Percentiles rank a stretch among this genome's conserved stretches.
Conservation (phyloP, 139 green algal species). For the Chloropicon primus region DNA sequence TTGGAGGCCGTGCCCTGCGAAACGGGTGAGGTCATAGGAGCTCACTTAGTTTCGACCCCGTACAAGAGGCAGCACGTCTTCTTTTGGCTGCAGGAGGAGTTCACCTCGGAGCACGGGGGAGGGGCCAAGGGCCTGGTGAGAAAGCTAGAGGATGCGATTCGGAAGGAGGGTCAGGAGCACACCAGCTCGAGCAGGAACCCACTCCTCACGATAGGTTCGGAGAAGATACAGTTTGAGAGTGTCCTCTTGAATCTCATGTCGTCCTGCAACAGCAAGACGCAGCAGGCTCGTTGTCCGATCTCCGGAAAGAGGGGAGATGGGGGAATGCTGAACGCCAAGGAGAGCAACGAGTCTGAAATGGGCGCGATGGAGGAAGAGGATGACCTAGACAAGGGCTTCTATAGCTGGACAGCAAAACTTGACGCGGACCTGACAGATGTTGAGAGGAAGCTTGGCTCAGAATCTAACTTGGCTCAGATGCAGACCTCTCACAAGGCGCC, state of each 20-base stretch:
- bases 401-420: neutral
- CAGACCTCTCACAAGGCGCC: no score
- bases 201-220: neutral
- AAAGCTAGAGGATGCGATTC: neutral
- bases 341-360: no score
- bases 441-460: neutral
- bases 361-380: neutral
- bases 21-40: neutral
- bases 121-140: neutral
- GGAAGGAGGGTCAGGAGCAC: neutral
- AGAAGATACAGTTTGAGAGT: neutral
- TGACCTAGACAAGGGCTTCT: neutral
- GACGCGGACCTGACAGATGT: neutral
- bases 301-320: neutral
- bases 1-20: neutral
- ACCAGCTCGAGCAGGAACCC: neutral
- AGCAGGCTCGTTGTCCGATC: neutral
- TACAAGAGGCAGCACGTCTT: neutral
- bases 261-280: neutral
- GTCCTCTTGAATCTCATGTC: neutral
- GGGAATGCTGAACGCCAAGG: neutral
- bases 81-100: neutral
- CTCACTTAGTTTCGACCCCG: neutral
- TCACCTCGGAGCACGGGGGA: neutral
- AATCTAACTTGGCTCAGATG: neutral